A percentile compares a stretch with the other conserved stretches of the same genome.
Evolutionary conservation across 306 rosid genomes (phyloP).

Genomic region (Gastrolobium bilobum): DNA sequence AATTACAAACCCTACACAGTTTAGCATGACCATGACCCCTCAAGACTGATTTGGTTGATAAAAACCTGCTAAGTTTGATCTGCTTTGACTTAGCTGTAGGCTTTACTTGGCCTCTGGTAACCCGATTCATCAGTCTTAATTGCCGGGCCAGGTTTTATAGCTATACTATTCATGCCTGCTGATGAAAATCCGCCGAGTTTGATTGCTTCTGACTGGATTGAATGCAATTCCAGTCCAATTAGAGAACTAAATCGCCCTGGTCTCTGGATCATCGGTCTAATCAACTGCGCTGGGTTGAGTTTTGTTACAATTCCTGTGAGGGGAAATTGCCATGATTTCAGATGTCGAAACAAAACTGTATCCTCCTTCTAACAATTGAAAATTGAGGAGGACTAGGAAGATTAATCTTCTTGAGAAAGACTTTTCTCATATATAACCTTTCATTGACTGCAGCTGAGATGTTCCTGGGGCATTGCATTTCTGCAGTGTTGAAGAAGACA

Average conservation of each 20-base stretch:
- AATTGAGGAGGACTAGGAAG: slow-evolving; percentile 59
- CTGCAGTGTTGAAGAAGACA: slow-evolving; percentile 99
- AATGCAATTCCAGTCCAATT: neutral
- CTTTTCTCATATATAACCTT: slow-evolving; percentile 90
- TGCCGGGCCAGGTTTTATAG: neutral
- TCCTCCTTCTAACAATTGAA: slow-evolving; percentile 44
- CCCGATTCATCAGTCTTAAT: neutral
- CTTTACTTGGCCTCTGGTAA: neutral
- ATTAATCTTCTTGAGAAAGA: slow-evolving; percentile 59
- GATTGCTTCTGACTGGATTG: neutral
- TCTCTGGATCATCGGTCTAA: neutral
- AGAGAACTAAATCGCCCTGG: neutral
- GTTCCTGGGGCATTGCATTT: slow-evolving; percentile 99
- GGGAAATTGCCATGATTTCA: slow-evolving; percentile 36
- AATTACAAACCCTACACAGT: neutral
- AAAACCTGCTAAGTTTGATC: slow-evolving; percentile 7
- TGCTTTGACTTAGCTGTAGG: neutral
- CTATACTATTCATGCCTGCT: slow-evolving; percentile 1
- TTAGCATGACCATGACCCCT: neutral
- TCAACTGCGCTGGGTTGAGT: neutral
- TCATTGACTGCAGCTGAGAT: slow-evolving; percentile 99
- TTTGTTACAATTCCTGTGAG: neutral
- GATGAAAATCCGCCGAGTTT: neutral
- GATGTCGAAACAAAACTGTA: slow-evolving; percentile 33
- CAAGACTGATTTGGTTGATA: neutral